These are phyloP conservation scores for Rhododendron griersonianum DNA, from an alignment of 148 eudicot genomes.

Conservation along the genomic window DNA sequence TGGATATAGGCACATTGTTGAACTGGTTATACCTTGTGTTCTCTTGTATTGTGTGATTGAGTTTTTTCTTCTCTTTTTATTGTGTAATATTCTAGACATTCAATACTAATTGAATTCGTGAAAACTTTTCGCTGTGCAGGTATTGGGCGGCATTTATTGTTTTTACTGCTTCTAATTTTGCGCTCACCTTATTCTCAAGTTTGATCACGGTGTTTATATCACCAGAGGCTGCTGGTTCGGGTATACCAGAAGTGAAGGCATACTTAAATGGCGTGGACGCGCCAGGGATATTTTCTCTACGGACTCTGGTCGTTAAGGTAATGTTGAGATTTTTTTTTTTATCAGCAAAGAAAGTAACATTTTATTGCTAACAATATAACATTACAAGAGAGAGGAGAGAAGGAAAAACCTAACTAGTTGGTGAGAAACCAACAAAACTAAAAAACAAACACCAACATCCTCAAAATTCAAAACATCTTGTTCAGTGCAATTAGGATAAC, in stretches of 20 bases:
- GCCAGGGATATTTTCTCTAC: conserved; percentile 65
- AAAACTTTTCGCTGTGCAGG: conserved; percentile 30
- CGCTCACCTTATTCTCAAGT: conserved; percentile 68
- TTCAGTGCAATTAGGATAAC: background rate
- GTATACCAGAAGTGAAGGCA: conserved; percentile 95
- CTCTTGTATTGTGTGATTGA: background rate
- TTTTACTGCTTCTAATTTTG: conserved; percentile 66
- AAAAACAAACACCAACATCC: too few relatives aligned
- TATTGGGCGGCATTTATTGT: conserved; percentile 59
- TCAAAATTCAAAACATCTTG: background rate
- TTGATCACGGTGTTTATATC: conserved; percentile 62
- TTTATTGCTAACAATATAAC: too few relatives aligned
- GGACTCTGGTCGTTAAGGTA: conserved; percentile 83
- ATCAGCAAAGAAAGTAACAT: too few relatives aligned
- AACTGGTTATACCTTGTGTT: background rate
- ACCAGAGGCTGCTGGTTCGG: conserved; percentile 93
- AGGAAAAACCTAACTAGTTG: too few relatives aligned
- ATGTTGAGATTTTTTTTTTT: background rate
- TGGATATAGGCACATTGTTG: background rate
- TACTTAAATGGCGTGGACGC: conserved; percentile 97
- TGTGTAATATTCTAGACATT: background rate
- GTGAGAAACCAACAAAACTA: too few relatives aligned
- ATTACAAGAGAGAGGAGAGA: too few relatives aligned
- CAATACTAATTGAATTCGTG: background rate
- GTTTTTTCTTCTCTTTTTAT: background rate